Conservation (phyloP, 306 rosid genomes). For the Acacia crassicarpa region DNA sequence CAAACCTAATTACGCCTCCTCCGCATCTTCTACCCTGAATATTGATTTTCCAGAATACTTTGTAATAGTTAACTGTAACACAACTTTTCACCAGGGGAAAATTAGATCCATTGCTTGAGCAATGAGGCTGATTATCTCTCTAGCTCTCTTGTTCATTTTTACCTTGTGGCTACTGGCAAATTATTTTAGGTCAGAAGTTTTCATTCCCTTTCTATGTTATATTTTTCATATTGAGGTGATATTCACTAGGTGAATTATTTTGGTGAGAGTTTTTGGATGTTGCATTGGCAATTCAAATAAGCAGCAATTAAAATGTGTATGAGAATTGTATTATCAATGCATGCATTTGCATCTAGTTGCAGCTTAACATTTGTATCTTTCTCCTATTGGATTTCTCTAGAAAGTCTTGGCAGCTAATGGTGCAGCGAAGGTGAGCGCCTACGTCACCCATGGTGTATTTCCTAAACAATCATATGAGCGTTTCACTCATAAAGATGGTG, state of each 20-base stretch:
- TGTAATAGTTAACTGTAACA: neutral
- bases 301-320: neutral
- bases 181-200: neutral
- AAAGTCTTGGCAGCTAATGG: conserved; percentile 89
- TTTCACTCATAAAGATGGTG: conserved; percentile 73
- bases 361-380: conserved; percentile 12
- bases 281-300: neutral
- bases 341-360: neutral
- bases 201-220: neutral
- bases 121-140: neutral
- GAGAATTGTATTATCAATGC: neutral
- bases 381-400: conserved; percentile 40
- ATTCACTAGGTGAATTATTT: neutral
- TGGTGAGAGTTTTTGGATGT: conserved; percentile 10
- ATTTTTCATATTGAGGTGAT: neutral
- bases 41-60: neutral
- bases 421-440: conserved; percentile 90
- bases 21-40: neutral
- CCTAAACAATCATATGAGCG: conserved; percentile 83
- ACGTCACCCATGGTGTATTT: conserved; percentile 90
- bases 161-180: neutral
- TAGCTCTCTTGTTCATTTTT: neutral
- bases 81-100: neutral
- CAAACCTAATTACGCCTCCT: neutral
- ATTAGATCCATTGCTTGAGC: neutral